A percentile compares a stretch with the other conserved stretches of the same genome.
phyloP scores from a whole-genome alignment of 208 protist genomes.

The Leishmania tropica region DNA sequence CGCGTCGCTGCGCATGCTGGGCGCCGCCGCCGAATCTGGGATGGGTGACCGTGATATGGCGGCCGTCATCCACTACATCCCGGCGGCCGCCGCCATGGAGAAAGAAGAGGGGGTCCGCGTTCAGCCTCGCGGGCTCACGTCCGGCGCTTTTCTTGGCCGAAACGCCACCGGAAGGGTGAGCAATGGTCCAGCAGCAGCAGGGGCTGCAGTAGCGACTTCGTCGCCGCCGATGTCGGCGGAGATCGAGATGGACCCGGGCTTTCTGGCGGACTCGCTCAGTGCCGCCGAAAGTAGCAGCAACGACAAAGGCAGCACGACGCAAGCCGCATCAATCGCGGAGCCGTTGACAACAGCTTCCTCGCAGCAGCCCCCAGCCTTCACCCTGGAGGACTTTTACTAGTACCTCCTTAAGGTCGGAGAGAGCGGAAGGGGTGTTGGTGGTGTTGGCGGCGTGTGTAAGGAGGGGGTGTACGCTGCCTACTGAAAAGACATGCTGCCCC shows the following conservation, averaged over 20 bases:
- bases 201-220: neutral
- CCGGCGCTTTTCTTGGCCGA: slow-evolving; percentile 7
- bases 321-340: neutral
- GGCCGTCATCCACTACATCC: slow-evolving; percentile 80
- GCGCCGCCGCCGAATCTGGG: slow-evolving; percentile 64
- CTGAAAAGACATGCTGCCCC: neutral
- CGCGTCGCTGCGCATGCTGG: slow-evolving; percentile 75
- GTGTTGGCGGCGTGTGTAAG: neutral
- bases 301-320: neutral
- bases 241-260: slow-evolving; percentile 5
- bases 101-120: slow-evolving; percentile 30
- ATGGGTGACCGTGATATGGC: slow-evolving; percentile 80
- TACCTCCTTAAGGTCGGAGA: neutral
- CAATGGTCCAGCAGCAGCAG: neutral
- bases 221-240: neutral
- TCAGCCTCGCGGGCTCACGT: slow-evolving; percentile 18
- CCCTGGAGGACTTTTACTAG: slow-evolving; percentile 74
- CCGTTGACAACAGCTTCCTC: neutral
- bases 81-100: slow-evolving; percentile 60
- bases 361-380: slow-evolving; percentile 35
- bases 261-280: slow-evolving; percentile 8
- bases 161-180: neutral
- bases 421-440: neutral
- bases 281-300: slow-evolving; percentile 1
- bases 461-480: neutral